phyloP scores from a whole-genome alignment of 1,284 basidiomycete species.

The Irpex sp. region DNA sequence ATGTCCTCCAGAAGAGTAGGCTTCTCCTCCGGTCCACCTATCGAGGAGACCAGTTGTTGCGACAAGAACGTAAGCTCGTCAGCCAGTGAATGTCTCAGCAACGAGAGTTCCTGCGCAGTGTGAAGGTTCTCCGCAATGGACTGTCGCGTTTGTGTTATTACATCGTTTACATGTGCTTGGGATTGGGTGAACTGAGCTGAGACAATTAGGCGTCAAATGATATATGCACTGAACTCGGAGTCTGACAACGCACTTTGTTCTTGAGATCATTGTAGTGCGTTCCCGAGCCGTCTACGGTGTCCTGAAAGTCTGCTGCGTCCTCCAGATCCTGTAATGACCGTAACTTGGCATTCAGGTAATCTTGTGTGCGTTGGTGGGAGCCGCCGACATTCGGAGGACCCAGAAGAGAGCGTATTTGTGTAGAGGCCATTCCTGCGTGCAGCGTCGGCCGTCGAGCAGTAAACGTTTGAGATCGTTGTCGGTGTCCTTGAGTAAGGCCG shows the following conservation, averaged over 20 bases:
- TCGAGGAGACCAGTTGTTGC: slow-evolving; percentile 58
- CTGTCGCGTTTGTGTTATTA: slow-evolving; percentile 42
- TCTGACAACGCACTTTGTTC: slow-evolving; percentile 23
- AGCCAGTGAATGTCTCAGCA: slow-evolving; percentile 72
- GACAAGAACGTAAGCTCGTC: slow-evolving; percentile 73
- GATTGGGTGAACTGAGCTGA: slow-evolving; percentile 59
- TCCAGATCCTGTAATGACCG: slow-evolving; percentile 38
- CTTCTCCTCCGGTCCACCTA: slow-evolving; percentile 40
- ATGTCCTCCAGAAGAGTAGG: slow-evolving; percentile 78
- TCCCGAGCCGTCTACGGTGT: slow-evolving; percentile 30
- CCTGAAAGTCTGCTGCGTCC: slow-evolving; percentile 31
- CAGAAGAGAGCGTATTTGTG: slow-evolving; percentile 45
- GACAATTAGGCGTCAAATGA: slow-evolving; percentile 23
- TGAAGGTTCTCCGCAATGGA: slow-evolving; percentile 44
- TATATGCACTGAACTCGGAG: slow-evolving; percentile 2
- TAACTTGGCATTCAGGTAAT: slow-evolving; percentile 44
- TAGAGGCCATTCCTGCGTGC: slow-evolving; percentile 40
- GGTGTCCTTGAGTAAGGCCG: background rate
- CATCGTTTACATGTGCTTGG: slow-evolving; percentile 37
- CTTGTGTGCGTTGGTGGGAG: slow-evolving; percentile 40
- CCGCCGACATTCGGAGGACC: slow-evolving; percentile 40
- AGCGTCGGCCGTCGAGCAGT: too few relatives aligned
- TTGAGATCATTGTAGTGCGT: slow-evolving; percentile 22
- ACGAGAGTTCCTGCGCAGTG: slow-evolving; percentile 67
- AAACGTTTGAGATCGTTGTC: background rate